Evolutionary conservation across 257 asterid genomes (phyloP).

Genomic region (Henckelia pumila): DNA sequence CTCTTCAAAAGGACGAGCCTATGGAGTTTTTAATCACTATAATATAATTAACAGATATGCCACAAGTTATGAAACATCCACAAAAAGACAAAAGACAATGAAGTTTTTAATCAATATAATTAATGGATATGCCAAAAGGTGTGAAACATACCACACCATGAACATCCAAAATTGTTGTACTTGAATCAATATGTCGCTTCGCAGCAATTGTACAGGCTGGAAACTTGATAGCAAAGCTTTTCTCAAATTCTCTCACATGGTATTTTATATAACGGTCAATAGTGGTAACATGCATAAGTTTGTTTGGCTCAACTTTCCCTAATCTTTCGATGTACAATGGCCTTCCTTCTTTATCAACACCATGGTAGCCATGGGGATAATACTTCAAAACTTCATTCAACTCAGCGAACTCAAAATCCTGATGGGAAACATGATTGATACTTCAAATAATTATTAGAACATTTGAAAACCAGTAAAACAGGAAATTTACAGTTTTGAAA

Average conservation of each 20-base stretch:
- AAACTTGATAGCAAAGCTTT: conserved; percentile 68
- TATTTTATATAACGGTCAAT: conserved; percentile 70
- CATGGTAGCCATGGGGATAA: conserved; percentile 87
- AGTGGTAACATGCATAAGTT: conserved; percentile 83
- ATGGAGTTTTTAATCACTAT: conserved; percentile 4
- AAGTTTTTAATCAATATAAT: conserved; percentile 11
- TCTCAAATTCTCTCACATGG: conserved; percentile 79
- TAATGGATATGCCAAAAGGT: conserved; percentile 5
- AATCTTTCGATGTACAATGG: conserved; percentile 82
- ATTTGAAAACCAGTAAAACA: conserved; percentile 18
- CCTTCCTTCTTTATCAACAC: conserved; percentile 83
- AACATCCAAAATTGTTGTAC: conserved; percentile 81
- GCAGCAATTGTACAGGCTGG: conserved; percentile 88
- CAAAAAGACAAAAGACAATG: conserved; percentile 14
- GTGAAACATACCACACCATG: conserved; percentile 73
- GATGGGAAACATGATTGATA: conserved; percentile 22
- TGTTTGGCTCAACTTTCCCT: conserved; percentile 75
- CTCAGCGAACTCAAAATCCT: conserved; percentile 81
- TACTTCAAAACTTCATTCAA: conserved; percentile 64
- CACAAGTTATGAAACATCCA: conserved; percentile 44
- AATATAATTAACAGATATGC: conserved; percentile 2
- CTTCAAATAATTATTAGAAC: conserved; percentile 9
- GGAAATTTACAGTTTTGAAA: neutral
- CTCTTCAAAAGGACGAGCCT: neutral
- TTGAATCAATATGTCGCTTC: conserved; percentile 81